Evolutionary conservation across 805 yeast species (phyloP), one percentile per base, ranked within the genome.

Genomic region (Yarrowia sp.): DNA sequence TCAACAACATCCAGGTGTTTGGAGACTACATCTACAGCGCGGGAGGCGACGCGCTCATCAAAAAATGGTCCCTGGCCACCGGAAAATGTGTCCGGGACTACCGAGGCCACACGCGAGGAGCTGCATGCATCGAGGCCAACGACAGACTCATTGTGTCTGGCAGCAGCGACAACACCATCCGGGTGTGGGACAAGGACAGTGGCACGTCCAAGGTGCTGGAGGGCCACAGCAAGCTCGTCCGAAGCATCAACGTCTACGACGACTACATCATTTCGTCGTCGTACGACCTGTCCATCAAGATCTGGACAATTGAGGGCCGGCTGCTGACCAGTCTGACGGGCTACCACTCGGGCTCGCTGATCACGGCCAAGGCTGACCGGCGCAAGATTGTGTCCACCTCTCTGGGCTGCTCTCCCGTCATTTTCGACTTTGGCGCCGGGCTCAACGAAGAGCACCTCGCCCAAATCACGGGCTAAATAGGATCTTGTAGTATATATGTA

Each of bases 141-240:
- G 85, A 90, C 59, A 83, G 82, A 63, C 84, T 89, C 0, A 82
- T 90, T 4, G 88, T 89, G 72, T 85, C 92, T 74, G 92, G 96
- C 1, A 86, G 92, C 33, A 97, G 91, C 74, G 98, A 92, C 74
- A 84, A 89, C 40, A 88, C 92, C 0, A 85, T 92, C 36, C 77
- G 93, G 67, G 84, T 92, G 85, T 92, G 97, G 97, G 93, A 91
- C 72, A 77, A 89, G 64, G 80, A 82, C 61, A 85, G 88, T 7
- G 90, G 92, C 71, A 82, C 83, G 68, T 89, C 96, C 16, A 80
- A 84, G 62, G 83, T 85, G 2, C 88, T 90, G 75, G 76, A 76
- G 48, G 96, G 96, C 2, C 98, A 92, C 74, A 84, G 86, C 61
- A 92, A 92, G 1, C 93, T 90, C 73, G 95, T 92, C 11, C 92